Evolutionary conservation across 495 filamentous ascomycete genomes (phyloP).

Genomic region (Cercophora scortea): DNA sequence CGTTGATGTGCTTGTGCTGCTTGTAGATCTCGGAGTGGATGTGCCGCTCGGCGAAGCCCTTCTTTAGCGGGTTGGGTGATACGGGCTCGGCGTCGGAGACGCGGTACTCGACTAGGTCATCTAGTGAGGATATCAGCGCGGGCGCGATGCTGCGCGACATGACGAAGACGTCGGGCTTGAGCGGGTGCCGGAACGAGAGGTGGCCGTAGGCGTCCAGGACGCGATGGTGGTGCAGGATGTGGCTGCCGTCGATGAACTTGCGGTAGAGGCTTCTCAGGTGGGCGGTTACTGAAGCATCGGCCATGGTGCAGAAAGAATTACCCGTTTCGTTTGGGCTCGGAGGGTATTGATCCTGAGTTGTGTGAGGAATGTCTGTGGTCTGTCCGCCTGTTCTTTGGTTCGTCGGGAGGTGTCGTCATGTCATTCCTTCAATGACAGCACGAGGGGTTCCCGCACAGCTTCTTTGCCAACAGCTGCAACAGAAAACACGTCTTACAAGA

Average conservation of each 20-base stretch:
- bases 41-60: constrained; percentile 37
- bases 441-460: too few relatives aligned
- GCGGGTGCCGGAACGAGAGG: constrained; percentile 40
- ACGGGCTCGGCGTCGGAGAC: constrained; percentile 33
- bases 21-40: constrained; percentile 48
- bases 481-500: too few relatives aligned
- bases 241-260: constrained; percentile 17
- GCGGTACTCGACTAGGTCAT: constrained; percentile 39
- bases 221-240: constrained; percentile 28
- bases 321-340: too few relatives aligned
- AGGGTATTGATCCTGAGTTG: too few relatives aligned
- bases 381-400: too few relatives aligned
- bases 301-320: not conserved
- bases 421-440: too few relatives aligned
- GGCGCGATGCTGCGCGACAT: constrained; percentile 39
- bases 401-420: too few relatives aligned
- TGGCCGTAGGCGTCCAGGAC: constrained; percentile 49
- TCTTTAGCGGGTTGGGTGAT: constrained; percentile 17
- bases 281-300: not conserved
- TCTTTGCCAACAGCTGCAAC: too few relatives aligned
- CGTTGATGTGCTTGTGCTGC: constrained; percentile 30
- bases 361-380: too few relatives aligned
- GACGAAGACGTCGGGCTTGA: constrained; percentile 32
- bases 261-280: not conserved
- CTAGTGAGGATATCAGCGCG: constrained; percentile 29